Percentiles rank a stretch among this genome's conserved stretches.
phyloP scores from a whole-genome alignment of 169 alveolate species.

The Babesia sp. region DNA sequence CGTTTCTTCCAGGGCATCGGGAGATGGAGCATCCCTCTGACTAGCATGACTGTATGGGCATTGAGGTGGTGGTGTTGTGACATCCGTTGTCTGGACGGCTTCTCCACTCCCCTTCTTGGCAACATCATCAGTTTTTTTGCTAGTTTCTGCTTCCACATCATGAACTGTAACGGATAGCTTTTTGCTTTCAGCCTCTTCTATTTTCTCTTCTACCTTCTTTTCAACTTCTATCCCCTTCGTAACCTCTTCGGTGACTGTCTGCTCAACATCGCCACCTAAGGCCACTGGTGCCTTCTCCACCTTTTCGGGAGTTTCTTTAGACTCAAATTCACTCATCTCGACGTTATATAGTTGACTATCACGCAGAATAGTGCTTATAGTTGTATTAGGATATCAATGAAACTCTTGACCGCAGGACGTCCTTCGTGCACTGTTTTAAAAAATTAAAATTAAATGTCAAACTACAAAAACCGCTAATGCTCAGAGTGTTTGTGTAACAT shows the following conservation, averaged over 20 bases:
- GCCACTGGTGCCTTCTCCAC: not conserved
- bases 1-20: not conserved
- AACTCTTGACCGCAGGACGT: no score
- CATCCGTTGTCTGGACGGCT: no score
- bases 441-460: no score
- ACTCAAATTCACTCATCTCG: not conserved
- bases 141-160: not conserved
- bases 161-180: not conserved
- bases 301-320: not conserved
- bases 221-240: not conserved
- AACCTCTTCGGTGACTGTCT: not conserved
- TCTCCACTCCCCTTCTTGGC: no score
- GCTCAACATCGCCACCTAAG: not conserved
- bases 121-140: not conserved
- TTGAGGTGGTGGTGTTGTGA: not conserved
- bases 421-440: no score
- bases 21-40: not conserved
- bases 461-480: no score
- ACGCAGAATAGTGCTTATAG: no score
- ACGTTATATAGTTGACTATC: not conserved
- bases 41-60: not conserved
- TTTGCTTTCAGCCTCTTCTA: not conserved
- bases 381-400: no score
- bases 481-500: no score
- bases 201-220: not conserved